phyloP scores from a whole-genome alignment of 1,139 yeast species.

The Lodderomyces jiufengensis region DNA sequence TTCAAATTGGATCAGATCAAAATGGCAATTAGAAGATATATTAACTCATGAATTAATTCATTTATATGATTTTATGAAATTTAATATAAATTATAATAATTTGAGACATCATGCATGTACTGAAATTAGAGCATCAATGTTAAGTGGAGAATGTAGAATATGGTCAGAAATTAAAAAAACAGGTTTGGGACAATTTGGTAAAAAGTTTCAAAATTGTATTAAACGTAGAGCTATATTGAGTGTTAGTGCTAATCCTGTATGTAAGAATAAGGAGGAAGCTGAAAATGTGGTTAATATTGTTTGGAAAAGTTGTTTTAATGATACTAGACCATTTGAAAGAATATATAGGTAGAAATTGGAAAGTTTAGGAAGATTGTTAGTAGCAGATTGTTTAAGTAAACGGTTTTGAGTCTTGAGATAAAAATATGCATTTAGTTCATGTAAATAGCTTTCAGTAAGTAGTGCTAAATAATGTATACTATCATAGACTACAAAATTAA shows the following conservation, averaged over 20 bases:
- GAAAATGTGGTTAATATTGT: conserved; percentile 77
- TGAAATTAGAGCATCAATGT: conserved; percentile 87
- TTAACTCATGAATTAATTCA: conserved; percentile 91
- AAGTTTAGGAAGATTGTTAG: too few relatives aligned
- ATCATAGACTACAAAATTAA: too few relatives aligned
- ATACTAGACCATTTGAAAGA: conserved; percentile 93
- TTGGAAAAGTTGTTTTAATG: conserved; percentile 90
- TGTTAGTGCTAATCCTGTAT: conserved; percentile 81
- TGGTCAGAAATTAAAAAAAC: conserved; percentile 77
- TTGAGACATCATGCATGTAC: conserved; percentile 95
- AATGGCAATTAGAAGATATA: conserved; percentile 86
- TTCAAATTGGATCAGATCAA: conserved; percentile 74
- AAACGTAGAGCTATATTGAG: conserved; percentile 82
- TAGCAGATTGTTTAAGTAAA: too few relatives aligned
- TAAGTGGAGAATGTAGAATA: conserved; percentile 94
- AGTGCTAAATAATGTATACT: too few relatives aligned
- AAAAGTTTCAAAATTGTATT: conserved; percentile 89
- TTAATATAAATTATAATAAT: conserved; percentile 79
- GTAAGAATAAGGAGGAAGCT: conserved; percentile 71
- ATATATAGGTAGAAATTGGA: conserved; percentile 65
- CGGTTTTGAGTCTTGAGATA: too few relatives aligned
- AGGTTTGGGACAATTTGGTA: conserved; percentile 58
- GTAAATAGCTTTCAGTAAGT: too few relatives aligned
- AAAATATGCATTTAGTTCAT: too few relatives aligned
- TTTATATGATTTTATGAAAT: conserved; percentile 86